These are phyloP conservation scores for Paramecium pentaurelia DNA, from an alignment of 73 alveolate species.

Conservation along the genomic window DNA sequence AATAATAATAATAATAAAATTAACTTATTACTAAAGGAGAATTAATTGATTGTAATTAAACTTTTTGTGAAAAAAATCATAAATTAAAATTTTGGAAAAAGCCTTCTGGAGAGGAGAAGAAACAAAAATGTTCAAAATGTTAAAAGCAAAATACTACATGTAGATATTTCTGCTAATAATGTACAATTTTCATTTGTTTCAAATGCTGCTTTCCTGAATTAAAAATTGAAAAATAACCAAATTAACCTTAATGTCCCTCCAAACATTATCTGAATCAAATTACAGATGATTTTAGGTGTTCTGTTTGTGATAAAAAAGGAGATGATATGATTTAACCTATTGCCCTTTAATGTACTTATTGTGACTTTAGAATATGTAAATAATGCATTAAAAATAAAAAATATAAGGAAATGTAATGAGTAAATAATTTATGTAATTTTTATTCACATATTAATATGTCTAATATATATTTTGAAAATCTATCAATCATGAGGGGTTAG, in stretches of 20 bases:
- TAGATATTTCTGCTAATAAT: not conserved
- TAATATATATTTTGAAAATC: not conserved
- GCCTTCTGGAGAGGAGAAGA: not conserved
- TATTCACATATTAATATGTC: not conserved
- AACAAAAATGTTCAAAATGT: not conserved
- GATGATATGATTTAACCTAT: not conserved
- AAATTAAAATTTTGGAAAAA: not conserved
- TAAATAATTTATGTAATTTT: not conserved
- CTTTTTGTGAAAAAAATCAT: not conserved
- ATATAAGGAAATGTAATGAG: not conserved
- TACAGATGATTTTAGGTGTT: not conserved
- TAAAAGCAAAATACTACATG: not conserved
- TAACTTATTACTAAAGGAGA: not conserved
- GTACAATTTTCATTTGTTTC: not conserved
- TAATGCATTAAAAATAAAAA: not conserved
- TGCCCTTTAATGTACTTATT: not conserved
- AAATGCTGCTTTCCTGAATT: not conserved
- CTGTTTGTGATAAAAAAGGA: slow-evolving; percentile 2
- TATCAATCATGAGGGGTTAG: too few relatives aligned
- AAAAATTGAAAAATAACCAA: not conserved
- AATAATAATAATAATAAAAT: too few relatives aligned
- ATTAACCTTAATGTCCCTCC: not conserved
- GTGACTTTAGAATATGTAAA: not conserved
- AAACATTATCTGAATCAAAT: not conserved
- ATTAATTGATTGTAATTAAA: not conserved